Base-by-base conservation (phyloP, 495 filamentous ascomycete species). In the Penicillium cinerascens region DNA sequence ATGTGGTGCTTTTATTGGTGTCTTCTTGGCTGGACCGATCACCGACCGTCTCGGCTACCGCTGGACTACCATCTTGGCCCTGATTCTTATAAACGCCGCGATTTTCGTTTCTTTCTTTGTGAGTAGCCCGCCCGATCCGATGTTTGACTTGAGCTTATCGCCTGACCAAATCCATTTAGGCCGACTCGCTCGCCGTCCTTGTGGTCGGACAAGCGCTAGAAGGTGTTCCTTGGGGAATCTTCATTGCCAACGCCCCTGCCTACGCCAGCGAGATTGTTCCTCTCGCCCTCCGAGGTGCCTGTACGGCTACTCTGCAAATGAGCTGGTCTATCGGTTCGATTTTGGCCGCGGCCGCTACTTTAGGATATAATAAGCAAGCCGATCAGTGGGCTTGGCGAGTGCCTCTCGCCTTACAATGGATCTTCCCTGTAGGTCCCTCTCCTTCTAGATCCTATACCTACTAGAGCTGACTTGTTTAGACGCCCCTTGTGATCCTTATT, bases 181-280 rank as follows among this genome's bases (percentile, higher is more conserved):
- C 83, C 8, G 72, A 84, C 42, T 82, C 73, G 45, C 79, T 88
- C n/a, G 65, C 79, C 18, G 71, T 79, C 7, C 70, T 89, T 10
- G 75, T 84, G 22, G 77, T 83, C 18, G 85, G 81, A 11, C 85
- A 88, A 66, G 82, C 87, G 27, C 67, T 90, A 13, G 85, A 84
- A 56, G 86, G 87, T 56, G 80, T 89, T 49, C 82, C 83, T 42
- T 88, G 85, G 85, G 87, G 86, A 36, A 78, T 90, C 52, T 87
- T 87, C 68, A 85, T 87, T 64, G 87, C 86, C 8, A 74, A 84
- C 20, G 82, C 83, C 21, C 84, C 85, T 60, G 86, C 85, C 11
- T 90, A 89, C 60, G 85, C 84, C 39, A 82, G 81, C 51, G 87
- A 90, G 61, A 82, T 88, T 42, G 82, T 79, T 50, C 86, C 86